A percentile compares a stretch with the other conserved stretches of the same genome.
Conservation (phyloP, 2,329 filamentous ascomycete species). For the Thielaviopsis euricoi region DNA sequence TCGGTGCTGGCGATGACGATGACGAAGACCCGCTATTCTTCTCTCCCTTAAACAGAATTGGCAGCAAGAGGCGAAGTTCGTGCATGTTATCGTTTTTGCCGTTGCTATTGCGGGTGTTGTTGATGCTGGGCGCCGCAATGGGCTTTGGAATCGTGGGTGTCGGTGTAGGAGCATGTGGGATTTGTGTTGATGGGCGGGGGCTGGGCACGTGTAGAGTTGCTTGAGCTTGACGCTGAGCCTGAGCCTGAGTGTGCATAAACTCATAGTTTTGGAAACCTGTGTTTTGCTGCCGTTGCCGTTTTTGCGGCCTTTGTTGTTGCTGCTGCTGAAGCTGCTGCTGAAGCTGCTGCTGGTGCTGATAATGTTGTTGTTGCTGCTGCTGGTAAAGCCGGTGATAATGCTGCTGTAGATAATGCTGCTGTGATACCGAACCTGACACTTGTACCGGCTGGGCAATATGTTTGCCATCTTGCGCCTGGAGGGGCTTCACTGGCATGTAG, state of each 20-base stretch:
- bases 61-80: conserved; percentile 2
- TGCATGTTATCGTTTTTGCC: background rate
- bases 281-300: background rate
- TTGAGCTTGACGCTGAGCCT: background rate
- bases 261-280: background rate
- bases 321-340: too few species aligned
- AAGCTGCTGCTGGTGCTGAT: too few species aligned
- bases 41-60: conserved; percentile 1
- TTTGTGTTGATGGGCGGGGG: background rate
- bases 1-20: background rate
- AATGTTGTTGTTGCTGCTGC: too few species aligned
- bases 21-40: background rate
- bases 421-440: too few species aligned
- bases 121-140: background rate
- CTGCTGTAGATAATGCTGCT: too few species aligned
- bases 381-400: too few species aligned
- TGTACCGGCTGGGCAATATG: too few species aligned
- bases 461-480: background rate
- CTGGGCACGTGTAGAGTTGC: background rate
- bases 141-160: background rate
- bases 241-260: background rate
- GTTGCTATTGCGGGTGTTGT: background rate
- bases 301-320: too few species aligned
- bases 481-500: background rate
- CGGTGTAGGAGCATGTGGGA: background rate